Base-by-base conservation (phyloP, 768 basidiomycete species). In the Asterophora lycoperdoides region DNA sequence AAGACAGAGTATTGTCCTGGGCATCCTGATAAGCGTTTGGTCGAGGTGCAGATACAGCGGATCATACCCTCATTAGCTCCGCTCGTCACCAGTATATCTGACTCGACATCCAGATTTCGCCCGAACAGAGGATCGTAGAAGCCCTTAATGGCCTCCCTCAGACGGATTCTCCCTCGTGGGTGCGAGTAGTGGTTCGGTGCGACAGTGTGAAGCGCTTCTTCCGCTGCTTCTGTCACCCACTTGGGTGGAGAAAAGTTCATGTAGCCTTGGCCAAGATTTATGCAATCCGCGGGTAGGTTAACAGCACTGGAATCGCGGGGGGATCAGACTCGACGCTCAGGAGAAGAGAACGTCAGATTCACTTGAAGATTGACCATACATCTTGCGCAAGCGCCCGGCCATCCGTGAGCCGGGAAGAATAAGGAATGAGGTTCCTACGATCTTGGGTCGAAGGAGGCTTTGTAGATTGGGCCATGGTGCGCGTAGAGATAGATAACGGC, bases 341-440 rank as follows among this genome's bases (percentile, higher is more conserved):
- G 18, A 41, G 30, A 30, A 52, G 32, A 23, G 23, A 19, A 13
- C 11, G 44, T 48, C 44, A 48, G 67, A 72, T 13, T 41, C 53
- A 89, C 90, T 89, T 90, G 80, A 79, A 93, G 59, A 93, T 88
- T 1, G 88, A 87, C 92, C 92, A 94, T 26, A 94, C 92, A 65
- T 93, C 92, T 64, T 83, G 75, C 15, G 80, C 83, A 28, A 92
- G 66, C 0, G 89, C 90, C 29, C 89, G 78, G 17, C 90, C 90
- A 26, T 86, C 83, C 55, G 64, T 70, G 55, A 93, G 72, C 44
- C 89, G 79, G 1, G 83, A 84, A 1, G 89, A 85, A 63, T 82
- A 81, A 1, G 83, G 76, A 44, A 91, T 74, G 50, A 84, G 75
- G 38, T 72, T 73, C 3, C 69, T 69, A 42, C 78, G 73, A 56